Conservation (phyloP, 1,284 basidiomycete species). For the Dichomitus squalens region DNA sequence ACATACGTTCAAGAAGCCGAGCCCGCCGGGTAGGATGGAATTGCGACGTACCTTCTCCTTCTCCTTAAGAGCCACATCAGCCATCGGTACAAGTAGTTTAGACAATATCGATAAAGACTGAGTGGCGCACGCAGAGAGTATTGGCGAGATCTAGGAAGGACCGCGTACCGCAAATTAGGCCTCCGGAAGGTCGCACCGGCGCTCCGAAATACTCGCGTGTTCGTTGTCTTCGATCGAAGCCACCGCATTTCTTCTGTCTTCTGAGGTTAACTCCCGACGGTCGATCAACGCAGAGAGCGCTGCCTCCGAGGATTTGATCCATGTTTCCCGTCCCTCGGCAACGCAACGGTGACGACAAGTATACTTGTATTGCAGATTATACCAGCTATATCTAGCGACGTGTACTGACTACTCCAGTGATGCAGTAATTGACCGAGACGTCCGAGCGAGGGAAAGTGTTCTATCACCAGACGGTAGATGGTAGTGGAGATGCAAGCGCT, state of each 20-base stretch:
- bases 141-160: background rate
- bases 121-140: background rate
- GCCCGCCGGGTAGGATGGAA: background rate
- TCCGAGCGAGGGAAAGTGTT: background rate
- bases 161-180: background rate
- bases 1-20: background rate
- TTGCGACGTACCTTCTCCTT: conserved; percentile 35
- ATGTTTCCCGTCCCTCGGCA: too few species aligned
- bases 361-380: conserved; percentile 20
- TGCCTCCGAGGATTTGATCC: too few species aligned
- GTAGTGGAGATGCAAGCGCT: conserved; percentile 15
- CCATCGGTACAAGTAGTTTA: conserved; percentile 2
- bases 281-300: too few species aligned
- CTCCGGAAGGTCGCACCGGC: background rate
- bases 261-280: background rate
- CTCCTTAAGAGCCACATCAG: conserved; percentile 22
- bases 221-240: background rate
- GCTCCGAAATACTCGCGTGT: background rate
- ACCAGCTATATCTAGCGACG: conserved; percentile 17
- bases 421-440: conserved; percentile 12
- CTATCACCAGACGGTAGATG: background rate
- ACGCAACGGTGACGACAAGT: background rate
- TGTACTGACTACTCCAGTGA: conserved; percentile 11
- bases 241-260: too few species aligned
- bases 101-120: background rate